Evolutionary conservation across 2,329 filamentous ascomycete genomes (phyloP).

Genomic region (Fusarium sp.): DNA sequence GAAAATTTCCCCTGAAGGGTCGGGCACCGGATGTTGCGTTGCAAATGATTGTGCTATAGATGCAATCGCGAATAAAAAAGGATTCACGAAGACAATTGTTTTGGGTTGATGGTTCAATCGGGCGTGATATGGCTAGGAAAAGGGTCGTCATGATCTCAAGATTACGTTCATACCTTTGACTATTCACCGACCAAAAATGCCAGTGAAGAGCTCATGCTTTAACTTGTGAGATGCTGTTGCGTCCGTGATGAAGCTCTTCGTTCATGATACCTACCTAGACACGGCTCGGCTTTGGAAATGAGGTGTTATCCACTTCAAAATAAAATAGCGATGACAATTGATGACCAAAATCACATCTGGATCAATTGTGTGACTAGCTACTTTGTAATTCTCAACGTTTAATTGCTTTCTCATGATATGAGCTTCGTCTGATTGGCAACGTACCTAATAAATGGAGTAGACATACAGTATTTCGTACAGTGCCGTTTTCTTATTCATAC

Average conservation of each 20-base stretch:
- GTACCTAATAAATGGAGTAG: neutral
- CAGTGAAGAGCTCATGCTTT: constrained; percentile 8
- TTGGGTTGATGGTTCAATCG: constrained; percentile 46
- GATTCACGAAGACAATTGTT: constrained; percentile 54
- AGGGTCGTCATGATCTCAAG: constrained; percentile 46
- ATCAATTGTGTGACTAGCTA: neutral
- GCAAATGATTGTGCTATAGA: constrained; percentile 59
- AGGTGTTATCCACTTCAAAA: constrained; percentile 1
- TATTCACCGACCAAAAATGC: constrained; percentile 41
- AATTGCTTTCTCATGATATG: neutral
- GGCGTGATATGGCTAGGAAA: constrained; percentile 47
- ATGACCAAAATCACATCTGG: neutral
- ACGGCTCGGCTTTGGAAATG: neutral
- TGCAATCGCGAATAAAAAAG: constrained; percentile 58
- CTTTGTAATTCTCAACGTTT: neutral
- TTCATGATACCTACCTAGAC: neutral
- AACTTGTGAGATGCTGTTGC: constrained; percentile 3
- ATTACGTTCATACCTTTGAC: constrained; percentile 48
- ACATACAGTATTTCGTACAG: constrained; percentile 39
- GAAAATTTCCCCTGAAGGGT: constrained; percentile 53
- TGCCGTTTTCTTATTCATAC: constrained; percentile 29
- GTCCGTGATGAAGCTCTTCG: constrained; percentile 4
- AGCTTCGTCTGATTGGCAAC: neutral
- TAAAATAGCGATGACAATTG: constrained; percentile 8
- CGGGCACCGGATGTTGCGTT: constrained; percentile 56